Conservation (phyloP, 148 eudicot genomes). For the Silene conica region DNA sequence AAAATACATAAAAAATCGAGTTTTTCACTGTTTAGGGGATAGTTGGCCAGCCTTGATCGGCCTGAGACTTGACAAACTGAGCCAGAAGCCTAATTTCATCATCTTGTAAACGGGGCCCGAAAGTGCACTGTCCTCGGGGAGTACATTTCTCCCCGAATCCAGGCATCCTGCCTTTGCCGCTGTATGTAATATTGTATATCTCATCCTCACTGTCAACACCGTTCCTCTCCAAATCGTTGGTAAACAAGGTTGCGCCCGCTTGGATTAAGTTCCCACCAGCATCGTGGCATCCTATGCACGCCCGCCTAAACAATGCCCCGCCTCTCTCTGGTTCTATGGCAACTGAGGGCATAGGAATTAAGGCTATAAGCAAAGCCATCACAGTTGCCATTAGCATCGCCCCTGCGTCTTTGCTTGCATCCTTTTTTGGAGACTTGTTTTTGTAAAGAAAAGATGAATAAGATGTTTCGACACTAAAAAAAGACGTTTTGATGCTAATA, state of each 20-base stretch:
- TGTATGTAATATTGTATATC: constrained; percentile 63
- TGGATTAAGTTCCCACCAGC: constrained; percentile 86
- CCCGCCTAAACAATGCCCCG: constrained; percentile 43
- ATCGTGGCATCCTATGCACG: constrained; percentile 92
- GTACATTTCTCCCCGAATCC: constrained; percentile 81
- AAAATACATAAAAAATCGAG: too few relatives aligned
- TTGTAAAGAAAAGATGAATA: too few relatives aligned
- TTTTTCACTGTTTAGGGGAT: constrained; percentile 28
- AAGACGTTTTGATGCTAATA: too few relatives aligned
- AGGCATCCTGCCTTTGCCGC: constrained; percentile 93
- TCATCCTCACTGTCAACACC: constrained; percentile 72
- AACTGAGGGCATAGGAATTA: constrained; percentile 25
- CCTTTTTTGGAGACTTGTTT: background rate
- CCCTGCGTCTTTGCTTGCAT: background rate
- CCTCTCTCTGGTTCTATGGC: constrained; percentile 35
- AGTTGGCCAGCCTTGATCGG: constrained; percentile 66
- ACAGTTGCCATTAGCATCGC: constrained; percentile 12
- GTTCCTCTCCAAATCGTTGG: constrained; percentile 67
- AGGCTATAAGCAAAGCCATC: constrained; percentile 30
- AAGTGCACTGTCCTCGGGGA: constrained; percentile 92
- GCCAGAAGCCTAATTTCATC: constrained; percentile 71
- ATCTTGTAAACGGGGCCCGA: constrained; percentile 74
- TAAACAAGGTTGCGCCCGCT: constrained; percentile 79
- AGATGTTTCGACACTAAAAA: too few relatives aligned
- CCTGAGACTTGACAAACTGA: constrained; percentile 79